Evolutionary conservation across 441 rosid genomes (phyloP).

Genomic region (Bocquillonia castaneifolia): DNA sequence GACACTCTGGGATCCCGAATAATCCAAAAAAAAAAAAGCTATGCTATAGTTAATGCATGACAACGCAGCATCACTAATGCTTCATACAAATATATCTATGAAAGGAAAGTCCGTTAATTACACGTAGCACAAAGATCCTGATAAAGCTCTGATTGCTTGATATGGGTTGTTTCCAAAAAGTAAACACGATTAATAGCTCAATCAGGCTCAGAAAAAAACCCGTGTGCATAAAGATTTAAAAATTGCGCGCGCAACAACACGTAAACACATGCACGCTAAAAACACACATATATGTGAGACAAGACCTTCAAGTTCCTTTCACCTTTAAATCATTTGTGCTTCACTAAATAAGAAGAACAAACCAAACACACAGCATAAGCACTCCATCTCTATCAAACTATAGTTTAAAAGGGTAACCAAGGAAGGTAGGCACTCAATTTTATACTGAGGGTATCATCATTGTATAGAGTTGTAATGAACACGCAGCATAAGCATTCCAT

Average conservation of each 20-base stretch:
- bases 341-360: not conserved
- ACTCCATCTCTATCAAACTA: too few relatives aligned
- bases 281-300: not conserved
- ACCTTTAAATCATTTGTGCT: not conserved
- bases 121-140: not conserved
- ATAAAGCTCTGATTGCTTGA: not conserved
- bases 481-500: not conserved
- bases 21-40: not conserved
- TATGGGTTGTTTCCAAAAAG: not conserved
- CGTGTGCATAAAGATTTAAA: not conserved
- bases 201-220: not conserved
- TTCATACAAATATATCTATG: not conserved
- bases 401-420: too few relatives aligned
- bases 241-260: not conserved
- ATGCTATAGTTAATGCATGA: not conserved
- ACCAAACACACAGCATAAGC: too few relatives aligned
- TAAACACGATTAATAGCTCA: not conserved
- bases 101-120: constrained; percentile 10
- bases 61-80: not conserved
- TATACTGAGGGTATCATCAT: too few relatives aligned
- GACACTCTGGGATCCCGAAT: not conserved
- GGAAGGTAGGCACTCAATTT: too few relatives aligned
- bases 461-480: too few relatives aligned
- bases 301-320: not conserved
- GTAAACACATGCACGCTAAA: not conserved